Evolutionary conservation across 192 early-diverging fungal genomes (phyloP), one percentile per base, ranked within the genome.

Genomic region (Rhizophagus prolifer): DNA sequence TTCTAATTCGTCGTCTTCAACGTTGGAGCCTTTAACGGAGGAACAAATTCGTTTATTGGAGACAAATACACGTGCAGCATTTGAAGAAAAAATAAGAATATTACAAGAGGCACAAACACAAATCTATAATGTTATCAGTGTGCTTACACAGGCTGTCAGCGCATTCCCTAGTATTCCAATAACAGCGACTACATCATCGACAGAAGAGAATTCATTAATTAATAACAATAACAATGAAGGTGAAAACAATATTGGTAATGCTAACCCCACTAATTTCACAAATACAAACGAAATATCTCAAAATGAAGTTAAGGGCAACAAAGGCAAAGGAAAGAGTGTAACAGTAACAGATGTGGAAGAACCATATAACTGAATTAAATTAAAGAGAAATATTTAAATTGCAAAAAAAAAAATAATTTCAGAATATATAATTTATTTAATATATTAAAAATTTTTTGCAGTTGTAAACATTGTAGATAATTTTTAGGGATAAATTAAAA

Each of bases 21-120:
- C 67, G n/a, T 81, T 90, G 68, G 80, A 85, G 68, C 69, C 72
- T 19, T 80, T 91, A 1, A 81, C 84, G 58, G 88, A 90, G 26
- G 90, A 89, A 26, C 88, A 93, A 47, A 81, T 93, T 38, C 64
- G 65, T 12, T 79, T 78, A 1, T 77, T 93, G 14, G 86, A 89
- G 9, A 76, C 85, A 0, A 86, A 82, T 30, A 90, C 90, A 4
- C 82, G 90, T 41, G 83, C 86, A 3, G 90, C 88, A 4, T 86
- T 93, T 3, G 83, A 84, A 65, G 90, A 93, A 47, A 84, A 90
- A 14, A 81, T 93, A 47, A 85, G 90, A 14, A 82, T 92, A 31
- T 78, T 93, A 61, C 85, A 91, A 31, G 84, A 85, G 2, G 82
- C 90, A 10, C 88, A 92, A 71, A 74, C 74, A 2, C 92, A 93